A percentile compares a stretch with the other conserved stretches of the same genome.
These are phyloP conservation scores for Skeletonema costatum DNA, from an alignment of 108 stramenopile species.

Conservation along the genomic window DNA sequence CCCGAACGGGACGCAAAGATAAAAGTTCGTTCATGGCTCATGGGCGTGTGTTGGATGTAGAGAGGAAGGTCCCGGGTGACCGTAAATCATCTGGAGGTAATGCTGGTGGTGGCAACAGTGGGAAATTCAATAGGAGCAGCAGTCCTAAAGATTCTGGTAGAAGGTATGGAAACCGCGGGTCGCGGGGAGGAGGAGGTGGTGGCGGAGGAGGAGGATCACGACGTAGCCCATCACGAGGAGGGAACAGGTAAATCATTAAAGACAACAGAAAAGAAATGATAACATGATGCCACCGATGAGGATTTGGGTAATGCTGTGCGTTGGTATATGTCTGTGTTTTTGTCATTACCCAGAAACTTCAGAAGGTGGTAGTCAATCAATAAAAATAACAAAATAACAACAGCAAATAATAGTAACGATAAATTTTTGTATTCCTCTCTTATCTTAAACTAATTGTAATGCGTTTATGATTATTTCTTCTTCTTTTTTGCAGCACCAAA, in stretches of 20 bases:
- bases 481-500: conserved; percentile 52
- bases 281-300: not conserved
- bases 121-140: conserved; percentile 31
- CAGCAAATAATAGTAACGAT: not conserved
- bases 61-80: conserved; percentile 27
- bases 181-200: conserved; percentile 17
- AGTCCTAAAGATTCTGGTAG: conserved; percentile 29
- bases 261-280: not conserved
- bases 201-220: conserved; percentile 19
- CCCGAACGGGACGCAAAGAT: conserved; percentile 36
- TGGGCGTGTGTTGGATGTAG: conserved; percentile 48
- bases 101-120: conserved; percentile 14
- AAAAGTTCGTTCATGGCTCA: conserved; percentile 45
- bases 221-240: conserved; percentile 30
- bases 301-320: not conserved
- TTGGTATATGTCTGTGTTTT: not conserved
- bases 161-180: conserved; percentile 10
- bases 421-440: not conserved
- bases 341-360: not conserved
- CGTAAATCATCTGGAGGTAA: conserved; percentile 6
- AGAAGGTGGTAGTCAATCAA: not conserved
- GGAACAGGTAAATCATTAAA: conserved; percentile 1
- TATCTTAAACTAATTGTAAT: not conserved
- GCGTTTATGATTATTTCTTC: conserved; percentile 9
- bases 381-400: not conserved